These are phyloP conservation scores for Cotoneaster glaucophyllus DNA, from an alignment of 306 rosid genomes.

Conservation along the genomic window DNA sequence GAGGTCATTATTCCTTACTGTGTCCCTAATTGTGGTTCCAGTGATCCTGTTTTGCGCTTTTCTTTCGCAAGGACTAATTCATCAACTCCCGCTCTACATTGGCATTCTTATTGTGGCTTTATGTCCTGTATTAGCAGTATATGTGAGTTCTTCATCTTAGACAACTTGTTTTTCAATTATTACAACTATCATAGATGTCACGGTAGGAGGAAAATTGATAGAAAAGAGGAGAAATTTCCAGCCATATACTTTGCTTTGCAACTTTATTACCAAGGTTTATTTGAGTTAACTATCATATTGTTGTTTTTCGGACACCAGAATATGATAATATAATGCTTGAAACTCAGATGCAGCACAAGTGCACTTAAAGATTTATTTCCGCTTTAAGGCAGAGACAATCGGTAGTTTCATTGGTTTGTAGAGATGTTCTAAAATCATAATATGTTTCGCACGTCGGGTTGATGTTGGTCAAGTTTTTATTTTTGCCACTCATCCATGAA, in stretches of 20 bases:
- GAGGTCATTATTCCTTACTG: conserved; percentile 30
- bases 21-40: conserved; percentile 31
- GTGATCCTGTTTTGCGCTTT: conserved; percentile 29
- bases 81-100: conserved; percentile 4
- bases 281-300: neutral
- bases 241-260: neutral
- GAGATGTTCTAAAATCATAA: neutral
- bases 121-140: conserved; percentile 16
- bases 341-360: conserved; percentile 2
- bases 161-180: neutral
- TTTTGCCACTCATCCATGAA: neutral
- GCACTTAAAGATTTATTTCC: neutral
- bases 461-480: neutral
- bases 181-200: neutral
- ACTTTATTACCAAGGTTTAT: neutral
- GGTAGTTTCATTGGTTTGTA: neutral
- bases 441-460: neutral
- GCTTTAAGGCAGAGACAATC: neutral
- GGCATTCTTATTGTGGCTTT: conserved; percentile 21
- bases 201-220: neutral
- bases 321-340: neutral
- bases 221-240: neutral
- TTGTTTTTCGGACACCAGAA: neutral
- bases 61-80: conserved; percentile 16
- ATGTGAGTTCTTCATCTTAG: conserved; percentile 23